phyloP scores from a whole-genome alignment of 345 rosid genomes.

The Punica granatum region DNA sequence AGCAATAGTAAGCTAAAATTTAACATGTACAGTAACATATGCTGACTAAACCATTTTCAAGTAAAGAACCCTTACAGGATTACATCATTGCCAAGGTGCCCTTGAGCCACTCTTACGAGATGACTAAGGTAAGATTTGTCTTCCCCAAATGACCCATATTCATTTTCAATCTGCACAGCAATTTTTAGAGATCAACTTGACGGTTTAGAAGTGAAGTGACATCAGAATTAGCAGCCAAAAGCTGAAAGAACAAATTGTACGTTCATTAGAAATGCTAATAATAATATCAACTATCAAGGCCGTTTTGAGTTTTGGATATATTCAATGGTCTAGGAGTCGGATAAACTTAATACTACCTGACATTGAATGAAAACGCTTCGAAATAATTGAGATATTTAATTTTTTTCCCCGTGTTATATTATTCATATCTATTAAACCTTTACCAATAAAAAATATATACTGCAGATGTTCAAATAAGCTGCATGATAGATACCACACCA shows the following conservation, averaged over 20 bases:
- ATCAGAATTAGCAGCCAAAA: neutral
- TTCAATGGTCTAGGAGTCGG: neutral
- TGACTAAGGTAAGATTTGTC: conserved; percentile 76
- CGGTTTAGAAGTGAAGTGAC: neutral
- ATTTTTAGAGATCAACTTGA: neutral
- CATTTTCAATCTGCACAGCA: conserved; percentile 75
- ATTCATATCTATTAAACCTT: neutral
- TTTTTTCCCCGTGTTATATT: too few relatives aligned
- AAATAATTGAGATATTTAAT: too few relatives aligned
- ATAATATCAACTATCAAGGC: neutral
- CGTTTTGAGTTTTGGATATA: neutral
- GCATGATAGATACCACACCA: neutral
- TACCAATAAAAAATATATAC: too few relatives aligned
- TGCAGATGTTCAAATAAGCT: neutral
- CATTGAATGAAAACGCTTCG: too few relatives aligned
- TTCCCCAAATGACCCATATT: conserved; percentile 89
- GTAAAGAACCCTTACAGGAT: conserved; percentile 40
- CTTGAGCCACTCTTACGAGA: conserved; percentile 52
- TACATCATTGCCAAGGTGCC: conserved; percentile 51
- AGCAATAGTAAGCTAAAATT: neutral
- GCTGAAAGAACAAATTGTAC: neutral
- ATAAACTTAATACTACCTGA: too few relatives aligned
- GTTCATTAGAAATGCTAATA: neutral
- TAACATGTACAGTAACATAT: neutral
- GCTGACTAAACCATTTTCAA: neutral